Evolutionary conservation across 805 yeast species (phyloP).

Genomic region (Candida tallmaniae): DNA sequence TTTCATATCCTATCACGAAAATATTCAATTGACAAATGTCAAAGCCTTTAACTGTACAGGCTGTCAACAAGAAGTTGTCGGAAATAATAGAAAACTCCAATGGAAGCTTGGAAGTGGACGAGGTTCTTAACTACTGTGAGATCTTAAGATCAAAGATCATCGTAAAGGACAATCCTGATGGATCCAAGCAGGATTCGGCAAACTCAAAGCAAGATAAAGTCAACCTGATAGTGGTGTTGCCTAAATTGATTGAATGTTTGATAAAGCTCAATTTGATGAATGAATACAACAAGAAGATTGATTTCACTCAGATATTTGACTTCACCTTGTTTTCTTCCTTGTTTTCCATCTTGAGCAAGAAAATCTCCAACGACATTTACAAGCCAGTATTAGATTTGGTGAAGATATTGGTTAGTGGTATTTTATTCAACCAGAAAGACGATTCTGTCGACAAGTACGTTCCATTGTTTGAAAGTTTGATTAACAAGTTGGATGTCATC

Average conservation of each 20-base stretch:
- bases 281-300: constrained; percentile 29
- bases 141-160: constrained; percentile 26
- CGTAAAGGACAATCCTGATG: constrained; percentile 40
- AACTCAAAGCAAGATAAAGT: constrained; percentile 41
- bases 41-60: constrained; percentile 1
- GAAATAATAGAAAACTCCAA: constrained; percentile 1
- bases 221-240: constrained; percentile 50
- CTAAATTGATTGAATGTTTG: constrained; percentile 44
- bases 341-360: constrained; percentile 36
- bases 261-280: constrained; percentile 16
- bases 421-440: constrained; percentile 35
- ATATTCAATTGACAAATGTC: too few relatives aligned
- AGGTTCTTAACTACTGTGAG: neutral
- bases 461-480: constrained; percentile 33
- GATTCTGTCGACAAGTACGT: constrained; percentile 30
- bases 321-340: constrained; percentile 36
- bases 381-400: constrained; percentile 43
- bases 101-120: neutral
- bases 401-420: constrained; percentile 39
- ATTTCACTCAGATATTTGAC: constrained; percentile 33
- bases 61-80: neutral
- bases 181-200: constrained; percentile 25
- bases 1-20: too few relatives aligned
- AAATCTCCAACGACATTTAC: constrained; percentile 43
- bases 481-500: constrained; percentile 37